phyloP scores from a whole-genome alignment of 768 basidiomycete species.

The Sporobolomyces phaffii region DNA sequence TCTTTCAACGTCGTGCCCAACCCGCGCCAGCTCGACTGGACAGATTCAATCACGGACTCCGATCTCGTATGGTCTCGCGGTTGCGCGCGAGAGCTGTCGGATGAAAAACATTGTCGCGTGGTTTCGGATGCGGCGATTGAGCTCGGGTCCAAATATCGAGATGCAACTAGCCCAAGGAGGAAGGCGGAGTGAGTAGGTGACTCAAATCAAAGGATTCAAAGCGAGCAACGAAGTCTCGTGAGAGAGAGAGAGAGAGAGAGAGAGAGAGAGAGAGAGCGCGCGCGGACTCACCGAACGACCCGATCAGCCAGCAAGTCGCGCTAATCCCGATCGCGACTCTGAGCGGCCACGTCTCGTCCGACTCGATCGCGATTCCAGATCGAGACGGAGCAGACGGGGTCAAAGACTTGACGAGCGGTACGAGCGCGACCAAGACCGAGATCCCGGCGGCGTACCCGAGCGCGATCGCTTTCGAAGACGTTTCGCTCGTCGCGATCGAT shows the following conservation, averaged over 20 bases:
- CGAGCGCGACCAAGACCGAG: slow-evolving; percentile 61
- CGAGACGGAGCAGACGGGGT: slow-evolving; percentile 1
- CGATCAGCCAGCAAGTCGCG: slow-evolving; percentile 81
- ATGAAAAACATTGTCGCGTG: too few species aligned
- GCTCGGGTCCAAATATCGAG: neutral
- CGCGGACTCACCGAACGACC: slow-evolving; percentile 70
- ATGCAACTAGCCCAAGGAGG: too few species aligned
- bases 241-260: slow-evolving; percentile 52
- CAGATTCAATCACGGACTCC: slow-evolving; percentile 48
- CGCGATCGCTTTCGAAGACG: slow-evolving; percentile 39
- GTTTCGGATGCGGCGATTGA: too few species aligned
- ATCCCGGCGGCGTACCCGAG: slow-evolving; percentile 58
- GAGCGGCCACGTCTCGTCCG: slow-evolving; percentile 68
- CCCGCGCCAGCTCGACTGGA: slow-evolving; percentile 66
- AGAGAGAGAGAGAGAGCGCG: slow-evolving; percentile 55
- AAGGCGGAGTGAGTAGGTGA: too few species aligned
- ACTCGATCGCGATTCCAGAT: slow-evolving; percentile 45
- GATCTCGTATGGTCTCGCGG: too few species aligned
- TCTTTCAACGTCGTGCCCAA: slow-evolving; percentile 71
- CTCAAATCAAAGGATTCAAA: too few species aligned
- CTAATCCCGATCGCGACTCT: slow-evolving; percentile 76
- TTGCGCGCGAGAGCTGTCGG: too few species aligned
- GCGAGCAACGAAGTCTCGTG: too few species aligned
- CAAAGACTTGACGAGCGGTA: slow-evolving; percentile 60
- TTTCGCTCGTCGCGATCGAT: neutral